Evolutionary conservation across 495 filamentous ascomycete genomes (phyloP).

Genomic region (Lichenothelia convexa): DNA sequence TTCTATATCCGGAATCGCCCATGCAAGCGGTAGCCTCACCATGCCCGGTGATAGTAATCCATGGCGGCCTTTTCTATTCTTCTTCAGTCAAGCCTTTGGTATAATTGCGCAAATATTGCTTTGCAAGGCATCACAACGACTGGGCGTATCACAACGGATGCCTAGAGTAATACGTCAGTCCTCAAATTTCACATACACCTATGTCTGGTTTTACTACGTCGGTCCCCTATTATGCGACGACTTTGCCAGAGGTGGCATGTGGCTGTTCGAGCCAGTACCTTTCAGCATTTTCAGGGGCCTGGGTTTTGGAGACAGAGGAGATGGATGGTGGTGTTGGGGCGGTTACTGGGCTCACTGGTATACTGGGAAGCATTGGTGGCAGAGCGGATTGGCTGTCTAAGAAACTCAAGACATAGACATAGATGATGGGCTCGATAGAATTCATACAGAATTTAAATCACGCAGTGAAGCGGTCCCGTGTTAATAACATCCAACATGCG

Average conservation of each 20-base stretch:
- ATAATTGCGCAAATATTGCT: slow-evolving; percentile 13
- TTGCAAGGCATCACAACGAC: slow-evolving; percentile 2
- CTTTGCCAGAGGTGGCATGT: slow-evolving; percentile 22
- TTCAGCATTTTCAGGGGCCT: slow-evolving; percentile 19
- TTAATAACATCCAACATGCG: too few species aligned
- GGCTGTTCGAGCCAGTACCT: slow-evolving; percentile 23
- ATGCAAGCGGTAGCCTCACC: slow-evolving; percentile 23
- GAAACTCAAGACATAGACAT: neutral
- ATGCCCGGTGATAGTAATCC: slow-evolving; percentile 15
- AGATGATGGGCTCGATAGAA: neutral
- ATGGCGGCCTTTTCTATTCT: slow-evolving; percentile 18
- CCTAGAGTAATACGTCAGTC: slow-evolving; percentile 10
- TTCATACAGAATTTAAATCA: too few species aligned
- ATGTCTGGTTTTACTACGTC: slow-evolving; percentile 23
- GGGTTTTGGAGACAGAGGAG: slow-evolving; percentile 19
- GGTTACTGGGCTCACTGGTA: slow-evolving; percentile 11
- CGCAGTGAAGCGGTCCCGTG: too few species aligned
- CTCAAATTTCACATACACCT: slow-evolving; percentile 17
- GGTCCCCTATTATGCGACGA: slow-evolving; percentile 21
- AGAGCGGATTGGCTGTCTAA: slow-evolving; percentile 19
- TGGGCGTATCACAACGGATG: slow-evolving; percentile 5
- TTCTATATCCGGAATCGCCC: slow-evolving; percentile 18
- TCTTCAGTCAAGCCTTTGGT: slow-evolving; percentile 21
- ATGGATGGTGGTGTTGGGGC: slow-evolving; percentile 20
- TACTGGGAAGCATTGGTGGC: slow-evolving; percentile 18